These are phyloP conservation scores for Boletus speciosus DNA, from an alignment of 768 basidiomycete genomes.

Conservation along the genomic window DNA sequence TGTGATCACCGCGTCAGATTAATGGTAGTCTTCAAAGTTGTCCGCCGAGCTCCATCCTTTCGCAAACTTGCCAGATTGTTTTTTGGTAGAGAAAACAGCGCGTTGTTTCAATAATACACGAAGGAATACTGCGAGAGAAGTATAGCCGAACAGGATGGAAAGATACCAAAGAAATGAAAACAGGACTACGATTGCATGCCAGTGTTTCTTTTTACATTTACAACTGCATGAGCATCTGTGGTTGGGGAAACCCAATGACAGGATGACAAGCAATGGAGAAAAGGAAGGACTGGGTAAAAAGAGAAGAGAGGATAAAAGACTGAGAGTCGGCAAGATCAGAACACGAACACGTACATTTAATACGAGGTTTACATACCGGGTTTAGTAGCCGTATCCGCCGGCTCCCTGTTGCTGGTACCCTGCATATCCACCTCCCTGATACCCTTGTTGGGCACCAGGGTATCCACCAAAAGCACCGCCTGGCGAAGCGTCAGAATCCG, in stretches of 20 bases:
- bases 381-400: slow-evolving; percentile 29
- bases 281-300: background rate
- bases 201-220: slow-evolving; percentile 18
- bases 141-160: background rate
- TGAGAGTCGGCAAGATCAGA: background rate
- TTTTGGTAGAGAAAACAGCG: background rate
- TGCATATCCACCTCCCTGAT: slow-evolving; percentile 21
- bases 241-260: background rate
- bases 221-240: slow-evolving; percentile 14
- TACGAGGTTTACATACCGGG: background rate
- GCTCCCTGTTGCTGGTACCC: slow-evolving; percentile 27
- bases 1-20: background rate
- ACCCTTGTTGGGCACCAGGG: slow-evolving; percentile 12
- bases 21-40: too few relatives aligned
- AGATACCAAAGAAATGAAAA: background rate
- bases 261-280: background rate
- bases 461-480: slow-evolving; percentile 15
- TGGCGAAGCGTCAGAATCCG: background rate
- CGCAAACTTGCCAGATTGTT: too few relatives aligned
- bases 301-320: background rate
- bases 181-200: slow-evolving; percentile 2
- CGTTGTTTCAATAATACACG: slow-evolving; percentile 13
- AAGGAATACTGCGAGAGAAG: background rate
- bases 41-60: too few relatives aligned
- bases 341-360: background rate